Percentiles rank a stretch among this genome's conserved stretches.
Evolutionary conservation across 2,329 filamentous ascomycete species (phyloP).

Genomic region (Colletotrichum ledebouriae): DNA sequence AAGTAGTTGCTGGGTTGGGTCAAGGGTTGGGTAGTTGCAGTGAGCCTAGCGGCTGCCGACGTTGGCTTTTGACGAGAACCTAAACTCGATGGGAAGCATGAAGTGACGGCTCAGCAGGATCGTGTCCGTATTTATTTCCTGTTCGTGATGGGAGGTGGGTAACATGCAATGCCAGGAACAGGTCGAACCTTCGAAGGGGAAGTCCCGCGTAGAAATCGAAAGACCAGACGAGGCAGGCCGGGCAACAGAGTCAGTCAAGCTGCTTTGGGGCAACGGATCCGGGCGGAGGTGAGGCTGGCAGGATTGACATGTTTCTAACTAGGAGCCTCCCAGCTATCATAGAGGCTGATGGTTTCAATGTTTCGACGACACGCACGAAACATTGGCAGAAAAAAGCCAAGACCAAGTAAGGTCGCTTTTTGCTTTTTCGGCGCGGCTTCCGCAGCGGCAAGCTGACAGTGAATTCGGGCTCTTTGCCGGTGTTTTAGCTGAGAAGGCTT

Average conservation of each 20-base stretch:
- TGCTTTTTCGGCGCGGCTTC: constrained; percentile 4
- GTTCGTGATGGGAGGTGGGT: not conserved
- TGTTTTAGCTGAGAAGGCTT: constrained; percentile 19
- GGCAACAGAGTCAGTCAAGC: not conserved
- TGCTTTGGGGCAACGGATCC: not conserved
- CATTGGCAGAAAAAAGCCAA: constrained; percentile 34
- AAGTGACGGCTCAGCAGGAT: constrained; percentile 16
- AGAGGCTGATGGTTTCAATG: constrained; percentile 23
- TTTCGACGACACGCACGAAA: constrained; percentile 40
- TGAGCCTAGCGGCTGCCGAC: constrained; percentile 6
- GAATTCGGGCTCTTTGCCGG: constrained; percentile 8
- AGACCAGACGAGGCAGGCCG: not conserved
- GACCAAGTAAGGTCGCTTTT: constrained; percentile 2
- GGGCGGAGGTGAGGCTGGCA: constrained; percentile 17
- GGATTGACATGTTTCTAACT: constrained; percentile 1
- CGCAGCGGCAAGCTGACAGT: constrained; percentile 7
- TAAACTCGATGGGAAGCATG: constrained; percentile 22
- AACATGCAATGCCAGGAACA: constrained; percentile 10
- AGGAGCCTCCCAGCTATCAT: not conserved
- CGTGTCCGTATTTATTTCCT: not conserved
- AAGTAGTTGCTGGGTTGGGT: constrained; percentile 6
- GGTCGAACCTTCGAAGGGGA: constrained; percentile 21
- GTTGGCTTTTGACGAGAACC: constrained; percentile 14
- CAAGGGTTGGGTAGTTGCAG: not conserved
- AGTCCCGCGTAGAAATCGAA: not conserved